Evolutionary conservation across 495 filamentous ascomycete genomes (phyloP), one percentile per base, ranked within the genome.

Genomic region (Tuber aestivum): DNA sequence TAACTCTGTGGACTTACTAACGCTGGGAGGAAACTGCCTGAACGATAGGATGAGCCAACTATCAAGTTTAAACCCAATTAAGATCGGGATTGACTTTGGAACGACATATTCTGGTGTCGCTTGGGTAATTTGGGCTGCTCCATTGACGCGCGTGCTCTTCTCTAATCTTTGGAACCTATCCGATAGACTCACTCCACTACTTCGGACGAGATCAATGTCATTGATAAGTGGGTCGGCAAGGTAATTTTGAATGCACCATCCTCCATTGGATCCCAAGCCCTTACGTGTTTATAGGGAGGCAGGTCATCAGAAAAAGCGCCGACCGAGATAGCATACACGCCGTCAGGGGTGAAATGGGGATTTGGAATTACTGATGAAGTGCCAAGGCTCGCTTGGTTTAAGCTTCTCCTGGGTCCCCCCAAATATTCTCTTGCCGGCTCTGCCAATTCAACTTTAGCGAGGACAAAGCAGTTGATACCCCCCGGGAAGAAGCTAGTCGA

Each of bases 41-140:
- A 9, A 56, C 48, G 40, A 41, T 20, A 45, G 38, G 32, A 72
- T 35, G 35, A 45, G 41, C 70, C 35, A 42, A 45, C 32, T 16
- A 20, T 18, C 72, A n/a, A 77, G 56, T 37, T 70, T 77, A 23
- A 72, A 77, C 32, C 74, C 75, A 35, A 76, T 87, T 3, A 76
- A 84, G 18, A 77, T 87, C 38, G 86, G 83, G 27, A 82, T 87
- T 38, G 87, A 88, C 75, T 87, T 87, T 75, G 87, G 86, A 20
- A 88, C 86, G 12, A 88, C 86, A 0, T 40, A 40, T 40, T 40
- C 38, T 40, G 38, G 38, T 40, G 7, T 40, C 38, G 38, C 38
- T 7, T 40, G 83, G 84, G 80, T 70, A 70, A 10, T 42, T 42
- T 10, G 10, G 41, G 41, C 23, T 37, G 69, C 69, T 44, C 4